These are phyloP conservation scores for Russula abietina DNA, from an alignment of 768 basidiomycete genomes.

Conservation along the genomic window DNA sequence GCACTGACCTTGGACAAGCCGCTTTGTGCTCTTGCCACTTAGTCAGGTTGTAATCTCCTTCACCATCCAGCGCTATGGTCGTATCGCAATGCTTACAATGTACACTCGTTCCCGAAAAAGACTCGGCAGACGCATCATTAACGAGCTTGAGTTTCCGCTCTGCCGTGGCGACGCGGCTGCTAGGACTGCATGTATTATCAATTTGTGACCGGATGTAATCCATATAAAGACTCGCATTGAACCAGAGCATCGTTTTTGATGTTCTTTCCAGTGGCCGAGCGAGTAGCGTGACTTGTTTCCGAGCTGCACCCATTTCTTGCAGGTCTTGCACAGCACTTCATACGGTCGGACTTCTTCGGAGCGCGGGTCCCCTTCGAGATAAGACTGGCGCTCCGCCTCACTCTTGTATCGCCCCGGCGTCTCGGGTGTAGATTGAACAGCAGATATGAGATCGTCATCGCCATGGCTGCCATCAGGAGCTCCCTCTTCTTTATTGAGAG, in stretches of 20 bases:
- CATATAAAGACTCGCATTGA: slow-evolving; percentile 34
- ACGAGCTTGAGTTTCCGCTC: slow-evolving; percentile 57
- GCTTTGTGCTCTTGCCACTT: slow-evolving; percentile 61
- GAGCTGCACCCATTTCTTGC: slow-evolving; percentile 58
- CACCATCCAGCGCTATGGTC: slow-evolving; percentile 42
- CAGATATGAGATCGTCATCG: slow-evolving; percentile 28
- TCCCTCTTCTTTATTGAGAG: slow-evolving; percentile 13
- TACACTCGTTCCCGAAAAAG: slow-evolving; percentile 41
- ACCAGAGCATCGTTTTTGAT: slow-evolving; percentile 44
- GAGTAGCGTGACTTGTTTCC: slow-evolving; percentile 36
- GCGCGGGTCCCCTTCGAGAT: slow-evolving; percentile 49
- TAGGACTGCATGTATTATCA: slow-evolving; percentile 37
- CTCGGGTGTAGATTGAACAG: slow-evolving; percentile 28
- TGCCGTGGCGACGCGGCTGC: slow-evolving; percentile 53
- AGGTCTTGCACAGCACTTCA: slow-evolving; percentile 52
- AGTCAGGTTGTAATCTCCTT: slow-evolving; percentile 52
- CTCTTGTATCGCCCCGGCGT: slow-evolving; percentile 27
- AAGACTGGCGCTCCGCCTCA: slow-evolving; percentile 44
- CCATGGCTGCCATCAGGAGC: slow-evolving; percentile 24
- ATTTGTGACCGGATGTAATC: slow-evolving; percentile 12
- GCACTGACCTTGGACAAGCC: slow-evolving; percentile 39
- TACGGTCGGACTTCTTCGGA: slow-evolving; percentile 45
- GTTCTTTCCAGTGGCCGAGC: slow-evolving; percentile 48
- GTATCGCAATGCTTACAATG: slow-evolving; percentile 47
- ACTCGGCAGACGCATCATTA: slow-evolving; percentile 57